These are phyloP conservation scores for Aspergillus ochraceoroseus DNA, from an alignment of 2,329 filamentous ascomycete species.

Conservation along the genomic window DNA sequence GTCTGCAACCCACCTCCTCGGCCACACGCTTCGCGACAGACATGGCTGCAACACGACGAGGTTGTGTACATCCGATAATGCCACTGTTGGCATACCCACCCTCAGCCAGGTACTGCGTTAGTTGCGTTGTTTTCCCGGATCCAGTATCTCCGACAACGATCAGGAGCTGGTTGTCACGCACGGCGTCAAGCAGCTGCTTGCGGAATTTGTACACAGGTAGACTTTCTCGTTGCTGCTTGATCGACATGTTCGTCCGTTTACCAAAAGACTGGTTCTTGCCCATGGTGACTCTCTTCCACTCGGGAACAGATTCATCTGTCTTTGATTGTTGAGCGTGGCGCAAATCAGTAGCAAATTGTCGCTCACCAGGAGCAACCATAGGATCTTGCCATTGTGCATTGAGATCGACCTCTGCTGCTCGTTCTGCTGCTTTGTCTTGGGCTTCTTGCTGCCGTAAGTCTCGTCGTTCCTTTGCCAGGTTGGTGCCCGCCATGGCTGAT, in stretches of 20 bases:
- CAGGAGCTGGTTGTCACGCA: conserved; percentile 80
- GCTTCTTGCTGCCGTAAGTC: conserved; percentile 85
- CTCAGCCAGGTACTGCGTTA: conserved; percentile 93
- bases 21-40: conserved; percentile 95
- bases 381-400: conserved; percentile 94
- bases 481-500: conserved; percentile 88
- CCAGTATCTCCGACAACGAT: conserved; percentile 98
- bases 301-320: conserved; percentile 66
- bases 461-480: conserved; percentile 80
- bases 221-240: conserved; percentile 88
- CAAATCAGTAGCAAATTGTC: conserved; percentile 84
- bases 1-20: conserved; percentile 85
- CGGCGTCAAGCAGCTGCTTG: conserved; percentile 78
- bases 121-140: conserved; percentile 92
- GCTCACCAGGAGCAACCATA: conserved; percentile 79
- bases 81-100: conserved; percentile 81
- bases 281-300: conserved; percentile 84
- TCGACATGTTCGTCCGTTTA: conserved; percentile 82
- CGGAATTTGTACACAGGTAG: conserved; percentile 87
- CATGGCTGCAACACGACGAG: conserved; percentile 94
- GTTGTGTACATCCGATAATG: conserved; percentile 93
- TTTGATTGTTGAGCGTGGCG: conserved; percentile 60
- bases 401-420: conserved; percentile 72
- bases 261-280: conserved; percentile 76
- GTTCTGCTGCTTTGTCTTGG: conserved; percentile 69